Conservation (phyloP, 352 stramenopile species). For the Aphanomyces euteiches region DNA sequence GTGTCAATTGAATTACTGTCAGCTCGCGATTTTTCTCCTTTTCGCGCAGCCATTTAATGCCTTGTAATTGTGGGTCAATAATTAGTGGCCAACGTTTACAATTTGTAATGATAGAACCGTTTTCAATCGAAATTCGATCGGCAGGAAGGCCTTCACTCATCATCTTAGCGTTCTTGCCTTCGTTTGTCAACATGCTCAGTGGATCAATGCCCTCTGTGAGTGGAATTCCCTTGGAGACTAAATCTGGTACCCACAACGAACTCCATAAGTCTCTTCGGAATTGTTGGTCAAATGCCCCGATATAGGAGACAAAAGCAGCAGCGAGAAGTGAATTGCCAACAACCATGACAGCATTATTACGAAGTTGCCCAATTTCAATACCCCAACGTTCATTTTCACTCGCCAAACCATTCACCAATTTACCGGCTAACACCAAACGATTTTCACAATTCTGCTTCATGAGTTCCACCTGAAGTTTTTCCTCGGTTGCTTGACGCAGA, state of each 20-base stretch:
- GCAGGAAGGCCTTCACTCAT: constrained; percentile 95
- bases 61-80: constrained; percentile 97
- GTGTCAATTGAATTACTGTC: constrained; percentile 91
- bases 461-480: constrained; percentile 96
- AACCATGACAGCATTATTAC: constrained; percentile 92
- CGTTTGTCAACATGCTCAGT: constrained; percentile 93
- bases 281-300: constrained; percentile 94
- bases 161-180: constrained; percentile 97
- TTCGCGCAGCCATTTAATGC: constrained; percentile 97
- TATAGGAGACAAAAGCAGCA: constrained; percentile 97
- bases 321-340: constrained; percentile 95
- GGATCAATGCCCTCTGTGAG: constrained; percentile 94
- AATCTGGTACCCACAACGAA: constrained; percentile 82
- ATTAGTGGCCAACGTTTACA: constrained; percentile 97
- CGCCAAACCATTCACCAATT: constrained; percentile 93
- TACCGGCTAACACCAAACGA: constrained; percentile 89
- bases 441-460: constrained; percentile 92
- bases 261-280: constrained; percentile 84
- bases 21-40: constrained; percentile 92
- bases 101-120: constrained; percentile 96
- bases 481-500: constrained; percentile 90
- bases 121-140: constrained; percentile 97
- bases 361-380: constrained; percentile 95
- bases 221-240: constrained; percentile 88
- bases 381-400: constrained; percentile 97